Evolutionary conservation across 2,329 filamentous ascomycete species (phyloP).

Genomic region (Trichoderma cornu-damae): DNA sequence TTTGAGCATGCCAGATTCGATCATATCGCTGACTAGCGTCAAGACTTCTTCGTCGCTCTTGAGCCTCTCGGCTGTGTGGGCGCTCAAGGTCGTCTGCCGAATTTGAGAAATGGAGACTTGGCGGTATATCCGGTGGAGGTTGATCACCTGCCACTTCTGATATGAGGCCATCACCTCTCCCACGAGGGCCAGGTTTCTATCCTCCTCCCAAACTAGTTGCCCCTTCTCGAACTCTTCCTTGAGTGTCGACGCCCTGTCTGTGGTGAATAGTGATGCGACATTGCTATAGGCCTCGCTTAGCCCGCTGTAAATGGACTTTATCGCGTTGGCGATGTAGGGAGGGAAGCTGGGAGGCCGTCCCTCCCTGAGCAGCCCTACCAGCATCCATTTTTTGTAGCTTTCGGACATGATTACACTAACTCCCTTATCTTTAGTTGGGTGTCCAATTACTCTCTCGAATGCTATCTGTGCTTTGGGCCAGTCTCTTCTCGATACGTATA

Average conservation of each 20-base stretch:
- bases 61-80: conserved; percentile 46
- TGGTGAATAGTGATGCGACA: conserved; percentile 64
- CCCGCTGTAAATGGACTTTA: conserved; percentile 52
- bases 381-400: conserved; percentile 85
- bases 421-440: conserved; percentile 57
- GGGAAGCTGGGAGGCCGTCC: conserved; percentile 57
- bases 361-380: conserved; percentile 66
- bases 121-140: conserved; percentile 66
- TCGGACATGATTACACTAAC: conserved; percentile 77
- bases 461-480: conserved; percentile 60
- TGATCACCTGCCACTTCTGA: conserved; percentile 68
- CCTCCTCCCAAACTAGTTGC: conserved; percentile 55
- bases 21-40: conserved; percentile 50
- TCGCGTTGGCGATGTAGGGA: conserved; percentile 46
- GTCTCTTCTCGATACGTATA: conserved; percentile 55
- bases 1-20: conserved; percentile 47
- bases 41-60: conserved; percentile 41
- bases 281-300: conserved; percentile 65
- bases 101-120: conserved; percentile 53
- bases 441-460: conserved; percentile 61
- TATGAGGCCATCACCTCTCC: conserved; percentile 64
- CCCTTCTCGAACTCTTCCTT: conserved; percentile 59
- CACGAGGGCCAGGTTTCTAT: conserved; percentile 69
- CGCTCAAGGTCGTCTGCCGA: conserved; percentile 47
- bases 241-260: conserved; percentile 49